phyloP scores from a whole-genome alignment of 2,329 filamentous ascomycete genomes.

The Ophiostoma sp. region DNA sequence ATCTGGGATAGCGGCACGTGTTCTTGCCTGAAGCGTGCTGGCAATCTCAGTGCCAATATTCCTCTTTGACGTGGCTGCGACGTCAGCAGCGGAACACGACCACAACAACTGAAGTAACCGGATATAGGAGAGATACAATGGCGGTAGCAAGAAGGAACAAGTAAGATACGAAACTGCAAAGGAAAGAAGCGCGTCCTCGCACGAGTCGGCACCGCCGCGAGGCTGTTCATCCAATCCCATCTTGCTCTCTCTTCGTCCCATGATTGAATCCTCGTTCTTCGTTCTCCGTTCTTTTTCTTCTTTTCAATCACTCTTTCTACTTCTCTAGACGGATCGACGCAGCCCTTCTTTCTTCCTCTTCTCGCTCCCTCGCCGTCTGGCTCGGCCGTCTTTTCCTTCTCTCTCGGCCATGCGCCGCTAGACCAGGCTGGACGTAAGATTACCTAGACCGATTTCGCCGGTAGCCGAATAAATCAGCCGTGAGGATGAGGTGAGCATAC shows the following conservation, averaged over 20 bases:
- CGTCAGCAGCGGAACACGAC: background rate
- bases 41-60: background rate
- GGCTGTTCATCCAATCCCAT: too few relatives aligned
- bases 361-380: background rate
- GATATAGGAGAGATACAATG: background rate
- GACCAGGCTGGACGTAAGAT: background rate
- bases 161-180: too few relatives aligned
- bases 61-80: background rate
- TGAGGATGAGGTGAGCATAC: background rate
- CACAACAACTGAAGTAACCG: background rate
- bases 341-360: background rate
- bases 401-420: conserved; percentile 6
- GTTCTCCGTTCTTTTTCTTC: background rate
- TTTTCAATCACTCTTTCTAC: background rate
- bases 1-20: background rate
- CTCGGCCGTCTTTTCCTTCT: background rate
- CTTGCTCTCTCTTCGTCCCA: too few relatives aligned
- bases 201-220: background rate
- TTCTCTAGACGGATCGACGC: background rate
- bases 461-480: background rate
- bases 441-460: background rate
- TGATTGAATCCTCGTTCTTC: too few relatives aligned
- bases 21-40: background rate
- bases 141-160: too few relatives aligned
- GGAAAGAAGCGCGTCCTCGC: too few relatives aligned